Conservation (phyloP, 1,284 basidiomycete species). For the Apiotrichum gamsii region DNA sequence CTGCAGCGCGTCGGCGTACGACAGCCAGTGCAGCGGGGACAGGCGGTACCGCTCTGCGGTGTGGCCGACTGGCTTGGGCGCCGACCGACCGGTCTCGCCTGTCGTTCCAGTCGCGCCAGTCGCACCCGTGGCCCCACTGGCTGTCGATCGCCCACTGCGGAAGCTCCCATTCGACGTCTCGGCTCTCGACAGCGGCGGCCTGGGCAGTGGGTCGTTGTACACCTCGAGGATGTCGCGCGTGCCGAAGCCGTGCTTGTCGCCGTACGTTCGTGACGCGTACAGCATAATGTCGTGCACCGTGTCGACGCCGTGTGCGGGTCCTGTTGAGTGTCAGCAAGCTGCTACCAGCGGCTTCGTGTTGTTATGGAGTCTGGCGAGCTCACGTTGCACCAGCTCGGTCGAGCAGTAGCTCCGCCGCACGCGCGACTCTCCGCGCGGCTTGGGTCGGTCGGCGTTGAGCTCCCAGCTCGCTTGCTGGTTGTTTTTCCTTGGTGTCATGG, state of each 20-base stretch:
- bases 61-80: constrained; percentile 74
- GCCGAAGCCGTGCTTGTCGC: constrained; percentile 66
- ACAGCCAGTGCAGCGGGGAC: constrained; percentile 74
- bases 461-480: constrained; percentile 46
- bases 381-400: constrained; percentile 61
- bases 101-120: constrained; percentile 34
- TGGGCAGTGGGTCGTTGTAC: constrained; percentile 47
- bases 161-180: too few species aligned
- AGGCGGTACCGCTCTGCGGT: constrained; percentile 94
- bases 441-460: constrained; percentile 48
- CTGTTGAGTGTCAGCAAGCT: constrained; percentile 25
- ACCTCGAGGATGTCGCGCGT: constrained; percentile 70
- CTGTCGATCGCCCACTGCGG: constrained; percentile 57
- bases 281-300: constrained; percentile 74
- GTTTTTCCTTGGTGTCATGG: constrained; percentile 45
- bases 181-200: neutral
- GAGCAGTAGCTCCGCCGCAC: constrained; percentile 63
- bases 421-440: constrained; percentile 55
- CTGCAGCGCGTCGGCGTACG: constrained; percentile 63
- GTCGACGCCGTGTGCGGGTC: constrained; percentile 70
- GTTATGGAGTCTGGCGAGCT: constrained; percentile 13
- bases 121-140: constrained; percentile 94
- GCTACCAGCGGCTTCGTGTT: neutral
- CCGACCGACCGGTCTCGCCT: neutral
- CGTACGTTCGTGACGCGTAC: constrained; percentile 67